Conservation (phyloP, 2,329 filamentous ascomycete species). For the Monosporascus sp. region DNA sequence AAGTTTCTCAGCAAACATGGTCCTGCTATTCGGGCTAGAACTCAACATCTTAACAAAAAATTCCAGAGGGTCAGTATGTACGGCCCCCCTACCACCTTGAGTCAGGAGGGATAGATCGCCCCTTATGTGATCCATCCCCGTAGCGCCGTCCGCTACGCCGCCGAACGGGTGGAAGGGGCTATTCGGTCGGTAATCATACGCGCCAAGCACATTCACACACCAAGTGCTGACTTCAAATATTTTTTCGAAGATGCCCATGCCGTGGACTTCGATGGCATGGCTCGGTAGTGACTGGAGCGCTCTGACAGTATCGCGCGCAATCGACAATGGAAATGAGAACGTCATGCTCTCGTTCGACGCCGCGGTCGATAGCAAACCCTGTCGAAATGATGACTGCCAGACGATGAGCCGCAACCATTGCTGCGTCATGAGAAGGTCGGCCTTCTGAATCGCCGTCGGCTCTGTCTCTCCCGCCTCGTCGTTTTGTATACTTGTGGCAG, state of each 20-base stretch:
- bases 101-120: slow-evolving; percentile 28
- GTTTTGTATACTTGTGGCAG: slow-evolving; percentile 6
- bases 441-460: slow-evolving; percentile 59
- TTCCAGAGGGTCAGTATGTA: slow-evolving; percentile 35
- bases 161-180: slow-evolving; percentile 14
- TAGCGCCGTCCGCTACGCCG: slow-evolving; percentile 15
- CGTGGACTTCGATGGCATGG: slow-evolving; percentile 40
- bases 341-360: slow-evolving; percentile 55
- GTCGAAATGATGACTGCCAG: slow-evolving; percentile 66
- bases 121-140: slow-evolving; percentile 27
- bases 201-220: slow-evolving; percentile 38
- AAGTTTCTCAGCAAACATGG: slow-evolving; percentile 38
- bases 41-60: slow-evolving; percentile 40
- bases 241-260: slow-evolving; percentile 46
- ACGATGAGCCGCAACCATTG: slow-evolving; percentile 67
- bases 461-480: slow-evolving; percentile 41
- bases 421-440: slow-evolving; percentile 64
- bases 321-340: slow-evolving; percentile 56
- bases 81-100: slow-evolving; percentile 24
- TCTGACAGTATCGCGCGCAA: slow-evolving; percentile 52
- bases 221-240: slow-evolving; percentile 44
- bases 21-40: slow-evolving; percentile 37
- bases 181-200: slow-evolving; percentile 22
- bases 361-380: slow-evolving; percentile 57
- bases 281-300: slow-evolving; percentile 36